A percentile compares a stretch with the other conserved stretches of the same genome.
Conservation (phyloP, 139 green algal genomes). For the Coelastrella sp. region DNA sequence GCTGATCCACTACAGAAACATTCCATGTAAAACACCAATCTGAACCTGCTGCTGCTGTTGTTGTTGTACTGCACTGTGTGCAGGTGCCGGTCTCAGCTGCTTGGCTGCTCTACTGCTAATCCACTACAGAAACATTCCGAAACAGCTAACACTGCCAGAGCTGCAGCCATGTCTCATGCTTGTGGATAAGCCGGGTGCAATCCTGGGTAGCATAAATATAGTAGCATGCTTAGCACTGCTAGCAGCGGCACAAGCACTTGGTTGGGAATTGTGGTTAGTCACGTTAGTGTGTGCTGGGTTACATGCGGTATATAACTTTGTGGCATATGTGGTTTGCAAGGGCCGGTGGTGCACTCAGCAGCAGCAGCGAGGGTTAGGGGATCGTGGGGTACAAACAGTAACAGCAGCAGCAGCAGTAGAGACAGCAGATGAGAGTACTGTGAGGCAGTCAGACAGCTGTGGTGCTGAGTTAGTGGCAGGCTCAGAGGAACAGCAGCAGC, state of each 20-base stretch:
- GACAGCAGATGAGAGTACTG: too few species aligned
- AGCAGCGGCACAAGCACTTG: constrained; percentile 53
- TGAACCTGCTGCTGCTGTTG: not conserved
- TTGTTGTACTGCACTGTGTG: not conserved
- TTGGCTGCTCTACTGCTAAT: constrained; percentile 44
- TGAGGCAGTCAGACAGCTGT: not conserved
- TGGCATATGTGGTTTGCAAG: constrained; percentile 28
- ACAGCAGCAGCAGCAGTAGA: not conserved
- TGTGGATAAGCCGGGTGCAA: constrained; percentile 46
- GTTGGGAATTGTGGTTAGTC: constrained; percentile 57
- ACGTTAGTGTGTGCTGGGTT: constrained; percentile 57
- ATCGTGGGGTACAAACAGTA: too few species aligned
- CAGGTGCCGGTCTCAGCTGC: constrained; percentile 45
- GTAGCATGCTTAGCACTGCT: constrained; percentile 58
- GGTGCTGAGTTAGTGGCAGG: not conserved
- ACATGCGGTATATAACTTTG: constrained; percentile 50
- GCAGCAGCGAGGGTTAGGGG: not conserved
- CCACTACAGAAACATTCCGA: constrained; percentile 36
- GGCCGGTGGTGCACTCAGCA: constrained; percentile 23
- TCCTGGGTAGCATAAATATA: constrained; percentile 47
- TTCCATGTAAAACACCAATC: constrained; percentile 11
- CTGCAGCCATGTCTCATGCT: constrained; percentile 49
- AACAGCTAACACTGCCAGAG: constrained; percentile 47
- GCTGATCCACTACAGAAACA: constrained; percentile 13
- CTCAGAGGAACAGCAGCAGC: not conserved